Conservation (phyloP, 495 filamentous ascomycete species). For the Friedmanniomyces endolithicus region DNA sequence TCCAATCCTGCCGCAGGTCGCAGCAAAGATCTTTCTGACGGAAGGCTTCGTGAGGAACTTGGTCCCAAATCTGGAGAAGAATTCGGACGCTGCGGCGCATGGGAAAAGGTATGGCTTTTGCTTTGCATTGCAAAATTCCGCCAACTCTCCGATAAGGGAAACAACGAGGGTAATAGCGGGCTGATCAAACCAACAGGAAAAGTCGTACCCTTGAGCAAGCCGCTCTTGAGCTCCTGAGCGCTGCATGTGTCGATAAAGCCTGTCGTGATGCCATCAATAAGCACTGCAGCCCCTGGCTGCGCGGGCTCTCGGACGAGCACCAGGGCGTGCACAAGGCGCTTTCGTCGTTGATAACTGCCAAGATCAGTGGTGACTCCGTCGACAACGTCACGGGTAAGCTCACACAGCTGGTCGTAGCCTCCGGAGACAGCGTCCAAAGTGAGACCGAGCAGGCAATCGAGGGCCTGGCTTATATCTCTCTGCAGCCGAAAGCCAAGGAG, state of each 20-base stretch:
- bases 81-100: slow-evolving; percentile 39
- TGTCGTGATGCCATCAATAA: slow-evolving; percentile 71
- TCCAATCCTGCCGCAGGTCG: slow-evolving; percentile 61
- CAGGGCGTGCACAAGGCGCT: slow-evolving; percentile 48
- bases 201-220: slow-evolving; percentile 53
- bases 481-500: slow-evolving; percentile 74
- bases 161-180: no score
- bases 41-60: slow-evolving; percentile 66
- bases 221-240: slow-evolving; percentile 75
- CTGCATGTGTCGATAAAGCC: slow-evolving; percentile 66
- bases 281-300: slow-evolving; percentile 71
- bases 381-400: slow-evolving; percentile 64
- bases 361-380: slow-evolving; percentile 26
- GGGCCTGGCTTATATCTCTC: slow-evolving; percentile 81
- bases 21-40: slow-evolving; percentile 64
- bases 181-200: slow-evolving; percentile 8
- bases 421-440: slow-evolving; percentile 31
- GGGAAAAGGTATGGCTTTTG: background rate
- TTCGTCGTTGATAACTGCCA: slow-evolving; percentile 65
- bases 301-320: slow-evolving; percentile 58
- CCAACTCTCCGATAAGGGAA: no score
- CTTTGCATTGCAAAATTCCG: no score
- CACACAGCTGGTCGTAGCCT: slow-evolving; percentile 52
- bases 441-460: slow-evolving; percentile 63
- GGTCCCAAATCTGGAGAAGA: slow-evolving; percentile 56